Conservation (phyloP, 345 rosid species). For the Gossypium thurberi region DNA sequence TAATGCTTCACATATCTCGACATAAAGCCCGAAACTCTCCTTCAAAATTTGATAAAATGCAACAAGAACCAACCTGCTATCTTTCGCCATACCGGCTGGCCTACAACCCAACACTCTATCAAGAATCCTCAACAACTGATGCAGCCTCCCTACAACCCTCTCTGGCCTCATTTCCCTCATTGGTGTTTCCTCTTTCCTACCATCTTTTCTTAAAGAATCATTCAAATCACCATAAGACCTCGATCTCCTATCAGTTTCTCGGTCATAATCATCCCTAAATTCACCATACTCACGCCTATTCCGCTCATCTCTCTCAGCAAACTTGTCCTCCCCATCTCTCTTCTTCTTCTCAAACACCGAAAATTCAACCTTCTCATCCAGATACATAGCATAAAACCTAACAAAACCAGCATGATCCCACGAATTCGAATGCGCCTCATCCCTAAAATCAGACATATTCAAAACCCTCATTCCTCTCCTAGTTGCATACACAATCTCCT, state of each 20-base stretch:
- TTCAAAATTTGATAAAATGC: slow-evolving; percentile 64
- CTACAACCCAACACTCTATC: slow-evolving; percentile 66
- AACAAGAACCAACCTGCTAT: slow-evolving; percentile 59
- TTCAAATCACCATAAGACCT: slow-evolving; percentile 76
- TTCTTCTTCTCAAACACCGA: slow-evolving; percentile 47
- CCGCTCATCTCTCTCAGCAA: slow-evolving; percentile 36
- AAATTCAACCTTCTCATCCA: slow-evolving; percentile 72
- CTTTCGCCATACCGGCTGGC: slow-evolving; percentile 77
- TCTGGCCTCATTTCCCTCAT: slow-evolving; percentile 73
- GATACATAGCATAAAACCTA: slow-evolving; percentile 62
- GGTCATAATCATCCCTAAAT: slow-evolving; percentile 28
- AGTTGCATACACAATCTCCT: slow-evolving; percentile 12
- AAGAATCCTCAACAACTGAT: slow-evolving; percentile 57
- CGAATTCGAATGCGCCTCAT: slow-evolving; percentile 69
- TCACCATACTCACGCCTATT: slow-evolving; percentile 33
- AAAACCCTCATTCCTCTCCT: not conserved
- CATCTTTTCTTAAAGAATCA: slow-evolving; percentile 39
- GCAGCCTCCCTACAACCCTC: slow-evolving; percentile 64
- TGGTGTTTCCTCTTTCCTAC: slow-evolving; percentile 41
- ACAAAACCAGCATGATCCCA: slow-evolving; percentile 93
- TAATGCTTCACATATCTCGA: slow-evolving; percentile 74
- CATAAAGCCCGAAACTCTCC: slow-evolving; percentile 79
- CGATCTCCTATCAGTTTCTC: slow-evolving; percentile 44
- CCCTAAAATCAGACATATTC: not conserved
- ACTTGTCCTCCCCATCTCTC: slow-evolving; percentile 29